Evolutionary conservation across 345 rosid species (phyloP).

Genomic region (Isatis tinctoria): DNA sequence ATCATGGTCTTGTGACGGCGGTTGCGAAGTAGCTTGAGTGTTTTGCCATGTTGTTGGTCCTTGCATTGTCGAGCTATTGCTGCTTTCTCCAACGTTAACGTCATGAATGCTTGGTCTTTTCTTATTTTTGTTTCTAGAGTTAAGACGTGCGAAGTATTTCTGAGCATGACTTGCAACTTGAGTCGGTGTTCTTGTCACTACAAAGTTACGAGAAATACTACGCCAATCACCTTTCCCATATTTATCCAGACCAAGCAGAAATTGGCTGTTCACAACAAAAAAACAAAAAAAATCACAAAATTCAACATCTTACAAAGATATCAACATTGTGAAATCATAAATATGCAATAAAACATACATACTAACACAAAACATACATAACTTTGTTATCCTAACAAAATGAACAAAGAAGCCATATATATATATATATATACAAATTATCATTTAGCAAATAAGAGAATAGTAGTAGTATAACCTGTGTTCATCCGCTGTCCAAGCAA

Average conservation of each 20-base stretch:
- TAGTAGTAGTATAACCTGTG: slow-evolving; percentile 48
- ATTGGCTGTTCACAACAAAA: slow-evolving; percentile 47
- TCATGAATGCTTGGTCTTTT: slow-evolving; percentile 80
- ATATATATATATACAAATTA: neutral
- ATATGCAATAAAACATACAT: neutral
- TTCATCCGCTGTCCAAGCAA: slow-evolving; percentile 81
- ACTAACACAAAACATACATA: neutral
- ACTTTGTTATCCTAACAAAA: neutral
- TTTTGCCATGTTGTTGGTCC: slow-evolving; percentile 61
- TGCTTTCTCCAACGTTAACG: slow-evolving; percentile 46
- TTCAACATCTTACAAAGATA: neutral
- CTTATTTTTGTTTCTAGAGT: slow-evolving; percentile 67
- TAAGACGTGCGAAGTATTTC: slow-evolving; percentile 68
- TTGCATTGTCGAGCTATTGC: slow-evolving; percentile 43
- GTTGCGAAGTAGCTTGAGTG: slow-evolving; percentile 37
- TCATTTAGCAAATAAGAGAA: neutral
- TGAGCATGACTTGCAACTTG: slow-evolving; percentile 98
- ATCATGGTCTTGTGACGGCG: neutral
- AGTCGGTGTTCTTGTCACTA: slow-evolving; percentile 75
- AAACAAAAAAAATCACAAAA: neutral
- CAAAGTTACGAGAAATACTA: slow-evolving; percentile 75
- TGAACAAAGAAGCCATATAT: neutral
- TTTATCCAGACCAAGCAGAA: slow-evolving; percentile 80
- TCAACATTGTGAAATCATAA: neutral
- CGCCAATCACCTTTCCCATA: slow-evolving; percentile 96